Evolutionary conservation across 352 stramenopile genomes (phyloP).

Genomic region (Blastocystis sp.): DNA sequence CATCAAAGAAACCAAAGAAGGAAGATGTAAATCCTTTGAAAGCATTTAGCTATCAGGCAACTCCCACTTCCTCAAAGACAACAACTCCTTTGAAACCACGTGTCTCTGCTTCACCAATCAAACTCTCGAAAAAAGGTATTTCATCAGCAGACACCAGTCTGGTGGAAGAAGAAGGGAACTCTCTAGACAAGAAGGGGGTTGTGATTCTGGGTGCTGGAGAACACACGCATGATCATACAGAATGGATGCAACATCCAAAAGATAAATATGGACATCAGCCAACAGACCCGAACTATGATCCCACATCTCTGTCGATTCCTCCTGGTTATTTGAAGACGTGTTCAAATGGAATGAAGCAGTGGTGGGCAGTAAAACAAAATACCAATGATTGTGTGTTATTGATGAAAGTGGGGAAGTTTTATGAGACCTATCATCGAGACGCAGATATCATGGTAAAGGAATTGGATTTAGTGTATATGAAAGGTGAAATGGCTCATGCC

Average conservation of each 20-base stretch:
- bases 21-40: conserved; percentile 71
- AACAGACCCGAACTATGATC: conserved; percentile 84
- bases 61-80: not conserved
- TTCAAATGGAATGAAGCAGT: conserved; percentile 92
- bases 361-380: conserved; percentile 93
- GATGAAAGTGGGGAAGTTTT: conserved; percentile 90
- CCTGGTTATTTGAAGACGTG: conserved; percentile 82
- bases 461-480: conserved; percentile 96
- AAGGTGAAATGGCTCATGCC: conserved; percentile 86
- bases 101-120: conserved; percentile 67
- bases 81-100: conserved; percentile 5
- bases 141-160: conserved; percentile 2
- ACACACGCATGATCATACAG: conserved; percentile 82
- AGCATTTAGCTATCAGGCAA: conserved; percentile 60
- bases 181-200: conserved; percentile 68
- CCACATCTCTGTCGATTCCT: conserved; percentile 85
- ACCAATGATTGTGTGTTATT: conserved; percentile 97
- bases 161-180: conserved; percentile 73
- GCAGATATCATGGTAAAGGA: conserved; percentile 92
- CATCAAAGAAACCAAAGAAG: conserved; percentile 15
- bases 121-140: conserved; percentile 33
- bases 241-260: conserved; percentile 72
- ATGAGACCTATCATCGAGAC: conserved; percentile 92
- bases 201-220: conserved; percentile 74
- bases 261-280: conserved; percentile 82